Conservation (phyloP, 768 basidiomycete genomes). For the Cubamyces sp. region DNA sequence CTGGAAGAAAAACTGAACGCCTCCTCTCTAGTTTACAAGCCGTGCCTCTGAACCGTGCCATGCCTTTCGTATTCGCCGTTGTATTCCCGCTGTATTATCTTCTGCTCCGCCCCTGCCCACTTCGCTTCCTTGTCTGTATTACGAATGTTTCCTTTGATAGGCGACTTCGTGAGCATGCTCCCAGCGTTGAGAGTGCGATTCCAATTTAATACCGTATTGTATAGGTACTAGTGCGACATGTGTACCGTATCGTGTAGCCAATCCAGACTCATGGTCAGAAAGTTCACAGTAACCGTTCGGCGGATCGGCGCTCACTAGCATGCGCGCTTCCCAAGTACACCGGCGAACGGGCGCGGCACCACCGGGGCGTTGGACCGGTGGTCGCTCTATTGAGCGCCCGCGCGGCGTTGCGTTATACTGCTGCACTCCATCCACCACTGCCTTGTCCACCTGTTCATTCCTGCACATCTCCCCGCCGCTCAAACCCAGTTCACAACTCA, state of each 20-base stretch:
- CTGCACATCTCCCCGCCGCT: no score
- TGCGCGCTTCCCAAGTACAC: no score
- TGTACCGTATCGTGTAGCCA: not conserved
- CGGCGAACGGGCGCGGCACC: no score
- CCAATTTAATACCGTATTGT: not conserved
- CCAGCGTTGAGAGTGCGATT: not conserved
- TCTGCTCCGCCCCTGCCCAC: not conserved
- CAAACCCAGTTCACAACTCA: no score
- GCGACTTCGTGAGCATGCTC: no score
- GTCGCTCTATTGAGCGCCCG: no score
- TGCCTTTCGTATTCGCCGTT: not conserved
- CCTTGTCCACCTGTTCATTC: no score
- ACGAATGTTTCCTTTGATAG: not conserved
- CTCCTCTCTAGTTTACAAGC: not conserved
- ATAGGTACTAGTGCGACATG: not conserved
- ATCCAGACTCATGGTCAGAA: no score
- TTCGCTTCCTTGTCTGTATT: not conserved
- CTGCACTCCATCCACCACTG: no score
- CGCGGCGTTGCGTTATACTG: no score
- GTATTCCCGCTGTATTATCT: not conserved
- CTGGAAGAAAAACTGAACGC: conserved; percentile 5
- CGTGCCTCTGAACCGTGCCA: not conserved
- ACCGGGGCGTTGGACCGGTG: not conserved
- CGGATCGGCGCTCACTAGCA: no score
- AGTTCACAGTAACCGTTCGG: no score